A percentile compares a stretch with the other conserved stretches of the same genome.
These are phyloP conservation scores for Ophiocordyceps sinensis DNA, from an alignment of 2,329 filamentous ascomycete species.

Conservation along the genomic window DNA sequence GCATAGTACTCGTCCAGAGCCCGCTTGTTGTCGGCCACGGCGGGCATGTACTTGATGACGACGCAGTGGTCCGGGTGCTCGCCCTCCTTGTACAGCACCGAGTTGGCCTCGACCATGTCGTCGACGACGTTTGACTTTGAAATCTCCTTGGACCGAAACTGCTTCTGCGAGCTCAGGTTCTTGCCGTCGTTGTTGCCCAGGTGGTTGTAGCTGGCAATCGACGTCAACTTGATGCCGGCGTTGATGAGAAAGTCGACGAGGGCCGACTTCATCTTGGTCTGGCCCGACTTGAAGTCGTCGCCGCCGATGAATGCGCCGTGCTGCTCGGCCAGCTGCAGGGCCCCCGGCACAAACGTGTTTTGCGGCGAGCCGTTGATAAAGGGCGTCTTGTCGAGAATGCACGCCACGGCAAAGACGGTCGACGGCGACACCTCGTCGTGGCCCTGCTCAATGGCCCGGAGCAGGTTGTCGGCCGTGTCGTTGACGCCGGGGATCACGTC, in stretches of 20 bases:
- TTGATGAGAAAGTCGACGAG: slow-evolving; percentile 97
- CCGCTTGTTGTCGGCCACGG: slow-evolving; percentile 97
- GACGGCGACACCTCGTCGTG: slow-evolving; percentile 90
- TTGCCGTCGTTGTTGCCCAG: slow-evolving; percentile 98
- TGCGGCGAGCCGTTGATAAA: slow-evolving; percentile 99
- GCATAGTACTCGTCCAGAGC: slow-evolving; percentile 98
- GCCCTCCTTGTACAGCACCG: slow-evolving; percentile 73
- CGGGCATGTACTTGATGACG: slow-evolving; percentile 99
- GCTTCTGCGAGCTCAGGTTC: slow-evolving; percentile 93
- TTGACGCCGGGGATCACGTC: slow-evolving; percentile 81
- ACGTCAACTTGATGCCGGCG: slow-evolving; percentile 96
- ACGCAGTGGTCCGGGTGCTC: slow-evolving; percentile 98
- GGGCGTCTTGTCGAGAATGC: slow-evolving; percentile 73
- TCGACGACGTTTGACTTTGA: slow-evolving; percentile 99
- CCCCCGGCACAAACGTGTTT: slow-evolving; percentile 96
- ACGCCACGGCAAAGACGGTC: slow-evolving; percentile 89
- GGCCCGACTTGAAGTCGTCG: slow-evolving; percentile 98
- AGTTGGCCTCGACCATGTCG: slow-evolving; percentile 97
- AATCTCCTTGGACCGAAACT: slow-evolving; percentile 99
- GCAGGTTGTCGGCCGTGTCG: slow-evolving; percentile 87
- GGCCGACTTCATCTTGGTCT: slow-evolving; percentile 99
- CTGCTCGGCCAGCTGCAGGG: slow-evolving; percentile 75
- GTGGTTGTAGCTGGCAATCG: slow-evolving; percentile 98
- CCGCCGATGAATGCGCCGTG: slow-evolving; percentile 86
- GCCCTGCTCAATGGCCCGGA: slow-evolving; percentile 73